These are phyloP conservation scores for Trichoderma virens DNA, from an alignment of 495 filamentous ascomycete genomes.

Conservation along the genomic window DNA sequence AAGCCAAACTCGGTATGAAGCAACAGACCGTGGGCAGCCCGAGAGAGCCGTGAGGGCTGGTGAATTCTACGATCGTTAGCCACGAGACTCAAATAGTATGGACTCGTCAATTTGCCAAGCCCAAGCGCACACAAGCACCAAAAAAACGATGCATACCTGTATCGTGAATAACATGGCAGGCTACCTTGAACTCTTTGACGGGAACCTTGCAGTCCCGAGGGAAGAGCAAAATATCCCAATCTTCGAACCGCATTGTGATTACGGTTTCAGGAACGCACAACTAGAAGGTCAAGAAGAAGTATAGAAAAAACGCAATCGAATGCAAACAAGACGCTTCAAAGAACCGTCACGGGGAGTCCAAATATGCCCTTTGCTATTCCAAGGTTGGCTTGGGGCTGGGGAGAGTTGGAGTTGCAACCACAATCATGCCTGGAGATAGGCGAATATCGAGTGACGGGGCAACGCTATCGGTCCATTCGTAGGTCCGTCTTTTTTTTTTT, in stretches of 20 bases:
- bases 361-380: neutral
- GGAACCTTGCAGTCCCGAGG: slow-evolving; percentile 53
- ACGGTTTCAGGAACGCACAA: neutral
- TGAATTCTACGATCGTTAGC: slow-evolving; percentile 26
- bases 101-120: neutral
- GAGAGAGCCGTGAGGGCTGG: slow-evolving; percentile 32
- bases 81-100: neutral
- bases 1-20: slow-evolving; percentile 62
- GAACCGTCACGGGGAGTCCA: neutral
- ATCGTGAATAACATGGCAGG: slow-evolving; percentile 69
- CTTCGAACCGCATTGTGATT: slow-evolving; percentile 65
- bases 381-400: neutral
- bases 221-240: slow-evolving; percentile 84
- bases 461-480: neutral
- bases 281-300: neutral
- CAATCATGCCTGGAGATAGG: neutral
- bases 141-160: slow-evolving; percentile 34
- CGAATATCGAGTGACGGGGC: neutral
- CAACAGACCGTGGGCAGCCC: slow-evolving; percentile 64
- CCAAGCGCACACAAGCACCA: neutral
- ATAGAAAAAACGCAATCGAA: neutral
- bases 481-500: neutral
- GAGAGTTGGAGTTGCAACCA: neutral
- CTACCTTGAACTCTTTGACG: slow-evolving; percentile 79
- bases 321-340: neutral